These are phyloP conservation scores for Nakazawaea wyomingensis DNA, from an alignment of 805 yeast genomes.

Conservation along the genomic window DNA sequence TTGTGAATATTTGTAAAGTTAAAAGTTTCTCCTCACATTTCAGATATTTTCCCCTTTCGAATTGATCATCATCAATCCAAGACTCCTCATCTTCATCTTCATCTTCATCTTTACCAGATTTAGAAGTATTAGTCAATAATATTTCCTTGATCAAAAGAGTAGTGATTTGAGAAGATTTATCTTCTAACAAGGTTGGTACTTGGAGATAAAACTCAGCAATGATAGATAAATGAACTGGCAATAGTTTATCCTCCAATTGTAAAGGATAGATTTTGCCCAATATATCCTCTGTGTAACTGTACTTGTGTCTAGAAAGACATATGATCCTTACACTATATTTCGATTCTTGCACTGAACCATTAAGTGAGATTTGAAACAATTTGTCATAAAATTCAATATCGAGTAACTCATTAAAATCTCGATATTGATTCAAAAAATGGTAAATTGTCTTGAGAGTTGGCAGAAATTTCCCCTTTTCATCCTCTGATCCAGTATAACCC, in stretches of 20 bases:
- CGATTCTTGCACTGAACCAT: slow-evolving; percentile 58
- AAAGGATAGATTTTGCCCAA: slow-evolving; percentile 47
- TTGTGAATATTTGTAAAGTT: slow-evolving; percentile 19
- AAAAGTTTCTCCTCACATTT: slow-evolving; percentile 42
- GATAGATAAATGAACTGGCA: slow-evolving; percentile 54
- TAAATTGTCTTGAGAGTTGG: slow-evolving; percentile 53
- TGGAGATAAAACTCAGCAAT: slow-evolving; percentile 53
- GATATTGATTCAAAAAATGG: slow-evolving; percentile 49
- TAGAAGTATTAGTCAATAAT: slow-evolving; percentile 53
- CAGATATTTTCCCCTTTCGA: slow-evolving; percentile 28
- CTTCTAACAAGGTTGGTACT: slow-evolving; percentile 44
- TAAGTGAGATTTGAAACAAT: slow-evolving; percentile 39
- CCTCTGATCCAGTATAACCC: slow-evolving; percentile 11
- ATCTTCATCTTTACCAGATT: too few species aligned
- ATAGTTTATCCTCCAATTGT: slow-evolving; percentile 27
- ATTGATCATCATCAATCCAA: slow-evolving; percentile 44
- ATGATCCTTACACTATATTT: slow-evolving; percentile 58
- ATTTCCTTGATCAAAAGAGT: slow-evolving; percentile 56
- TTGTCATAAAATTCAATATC: slow-evolving; percentile 38
- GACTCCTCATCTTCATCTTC: slow-evolving; percentile 23
- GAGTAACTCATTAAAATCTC: slow-evolving; percentile 38
- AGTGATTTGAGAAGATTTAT: slow-evolving; percentile 53
- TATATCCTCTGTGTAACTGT: slow-evolving; percentile 33
- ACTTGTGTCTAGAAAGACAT: slow-evolving; percentile 40
- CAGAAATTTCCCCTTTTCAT: slow-evolving; percentile 10